Evolutionary conservation across 345 rosid species (phyloP).

Genomic region (Dovyalis caffra): DNA sequence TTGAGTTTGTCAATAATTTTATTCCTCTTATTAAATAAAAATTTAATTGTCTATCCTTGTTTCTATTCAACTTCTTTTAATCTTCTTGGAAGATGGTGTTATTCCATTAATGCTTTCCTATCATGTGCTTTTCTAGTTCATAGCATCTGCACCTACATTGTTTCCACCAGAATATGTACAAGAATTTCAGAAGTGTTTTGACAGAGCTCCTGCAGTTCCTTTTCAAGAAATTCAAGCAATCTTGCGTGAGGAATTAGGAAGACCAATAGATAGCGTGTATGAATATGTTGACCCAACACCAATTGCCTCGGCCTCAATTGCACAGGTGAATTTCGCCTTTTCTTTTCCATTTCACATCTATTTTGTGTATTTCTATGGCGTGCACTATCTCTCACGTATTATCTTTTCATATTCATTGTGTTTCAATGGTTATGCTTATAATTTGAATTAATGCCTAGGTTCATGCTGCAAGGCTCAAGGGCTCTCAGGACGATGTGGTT

Average conservation of each 20-base stretch:
- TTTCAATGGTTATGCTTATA: too few species aligned
- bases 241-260: slow-evolving; percentile 80
- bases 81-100: slow-evolving; percentile 1
- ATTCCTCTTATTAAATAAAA: background rate
- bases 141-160: slow-evolving; percentile 92
- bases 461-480: slow-evolving; percentile 87
- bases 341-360: background rate
- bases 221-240: slow-evolving; percentile 69
- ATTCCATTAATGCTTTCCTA: slow-evolving; percentile 14
- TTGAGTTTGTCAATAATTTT: background rate
- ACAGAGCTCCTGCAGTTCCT: slow-evolving; percentile 81
- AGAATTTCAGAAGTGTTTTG: slow-evolving; percentile 95
- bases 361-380: background rate
- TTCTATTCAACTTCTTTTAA: background rate
- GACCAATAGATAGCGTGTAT: slow-evolving; percentile 76
- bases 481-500: slow-evolving; percentile 86
- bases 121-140: slow-evolving; percentile 50
- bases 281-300: slow-evolving; percentile 88
- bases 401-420: slow-evolving; percentile 9
- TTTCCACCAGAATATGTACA: slow-evolving; percentile 84
- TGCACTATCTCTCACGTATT: background rate
- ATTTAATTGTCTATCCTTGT: background rate
- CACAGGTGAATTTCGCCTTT: slow-evolving; percentile 51
- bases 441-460: slow-evolving; percentile 45
- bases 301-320: slow-evolving; percentile 95